Base-by-base conservation (phyloP, 129 eudicot genomes). In the Erigeron canadensis region DNA sequence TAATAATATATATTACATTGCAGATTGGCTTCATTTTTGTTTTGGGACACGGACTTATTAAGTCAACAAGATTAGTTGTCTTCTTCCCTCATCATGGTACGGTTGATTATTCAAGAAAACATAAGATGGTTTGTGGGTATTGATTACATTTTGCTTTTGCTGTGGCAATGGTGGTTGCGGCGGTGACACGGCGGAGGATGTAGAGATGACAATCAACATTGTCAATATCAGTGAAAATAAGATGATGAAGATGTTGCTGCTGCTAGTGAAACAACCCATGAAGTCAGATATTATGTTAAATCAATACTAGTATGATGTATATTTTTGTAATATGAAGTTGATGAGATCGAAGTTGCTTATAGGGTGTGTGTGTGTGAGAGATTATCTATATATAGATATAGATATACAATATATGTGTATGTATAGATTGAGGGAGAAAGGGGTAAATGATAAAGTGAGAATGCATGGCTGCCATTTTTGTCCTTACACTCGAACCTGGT, bases 81-180 rank as follows among this genome's bases (percentile, higher is more conserved):
- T 59, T 57, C 63, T 45, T 48, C 37, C 55, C 3, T 28, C 34
- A 28, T 28, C 34, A 28, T 28, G 3, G 57, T 39, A 56, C 10
- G 65, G 62, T 17, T 63, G 70, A 9, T 10, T 54, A 40, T 70
- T 53, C 85, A 70, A 79, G 78, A 77, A 74, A 69, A 53, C 50
- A 28, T 2, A 28, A 5, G 89, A 76, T 2, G 80, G 71, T 81
- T 82, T 82, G 28, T 23, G 78, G 38, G 55, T 38, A 6, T 18
- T 15, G 62, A 61, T 1, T 42, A 34, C 44, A 8, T 10, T 12
- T 8, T 45, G 51, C 13, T 45, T 17, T 51, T 22, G 75, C 5
- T 0, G 77, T 41, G 66, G 65, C 15, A 69, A 28, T 28, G 34
- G 34, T 28, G 34, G 34, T 28, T 28, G 34, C 34, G 71, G 48